Evolutionary conservation across 2,329 filamentous ascomycete genomes (phyloP).

Genomic region (Chalaropsis thielavioides): DNA sequence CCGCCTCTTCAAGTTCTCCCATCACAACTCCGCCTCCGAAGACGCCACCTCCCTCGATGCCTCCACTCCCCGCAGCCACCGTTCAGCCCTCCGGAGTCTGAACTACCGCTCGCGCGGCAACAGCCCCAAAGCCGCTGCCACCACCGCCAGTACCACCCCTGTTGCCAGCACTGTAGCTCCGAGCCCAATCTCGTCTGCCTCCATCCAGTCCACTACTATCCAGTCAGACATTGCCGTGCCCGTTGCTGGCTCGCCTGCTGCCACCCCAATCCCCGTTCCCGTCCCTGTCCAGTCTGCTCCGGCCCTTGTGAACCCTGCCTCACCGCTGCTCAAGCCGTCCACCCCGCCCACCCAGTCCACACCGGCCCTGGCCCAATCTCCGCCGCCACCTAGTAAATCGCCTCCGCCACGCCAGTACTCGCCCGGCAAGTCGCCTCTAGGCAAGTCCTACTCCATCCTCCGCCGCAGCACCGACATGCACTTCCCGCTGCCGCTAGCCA

Average conservation of each 20-base stretch:
- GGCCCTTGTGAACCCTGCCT: not conserved
- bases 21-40: not conserved
- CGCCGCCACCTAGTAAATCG: not conserved
- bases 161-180: not conserved
- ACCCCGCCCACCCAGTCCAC: not conserved
- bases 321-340: not conserved
- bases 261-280: not conserved
- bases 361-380: not conserved
- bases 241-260: not conserved
- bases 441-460: not conserved
- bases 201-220: not conserved
- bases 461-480: conserved; percentile 13
- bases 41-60: conserved; percentile 6
- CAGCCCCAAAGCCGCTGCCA: not conserved
- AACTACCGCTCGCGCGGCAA: conserved; percentile 3
- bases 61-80: conserved; percentile 11
- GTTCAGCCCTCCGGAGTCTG: not conserved
- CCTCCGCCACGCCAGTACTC: not conserved
- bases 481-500: conserved; percentile 7
- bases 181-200: not conserved
- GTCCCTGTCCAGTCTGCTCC: not conserved
- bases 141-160: too few relatives aligned
- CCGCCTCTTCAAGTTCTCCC: conserved; percentile 5
- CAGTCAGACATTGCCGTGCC: not conserved
- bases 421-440: not conserved